A percentile compares a stretch with the other conserved stretches of the same genome.
Evolutionary conservation across 257 asterid species (phyloP).

Genomic region (Marsdenia floribunda): DNA sequence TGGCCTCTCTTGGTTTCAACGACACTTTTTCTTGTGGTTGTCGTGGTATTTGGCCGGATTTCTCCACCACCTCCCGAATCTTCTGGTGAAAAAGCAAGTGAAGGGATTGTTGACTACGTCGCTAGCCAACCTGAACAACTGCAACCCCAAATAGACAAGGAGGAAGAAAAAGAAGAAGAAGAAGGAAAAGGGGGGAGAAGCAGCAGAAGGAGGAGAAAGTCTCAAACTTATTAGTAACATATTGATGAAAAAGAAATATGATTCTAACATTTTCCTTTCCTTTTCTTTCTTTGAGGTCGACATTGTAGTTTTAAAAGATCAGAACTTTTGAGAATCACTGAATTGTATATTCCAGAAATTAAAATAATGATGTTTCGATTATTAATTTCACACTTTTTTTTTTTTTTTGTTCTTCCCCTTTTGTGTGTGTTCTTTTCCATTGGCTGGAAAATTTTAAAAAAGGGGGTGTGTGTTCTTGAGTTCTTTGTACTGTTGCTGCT

Average conservation of each 20-base stretch:
- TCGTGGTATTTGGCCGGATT: slow-evolving; percentile 49
- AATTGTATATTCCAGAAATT: slow-evolving; percentile 20
- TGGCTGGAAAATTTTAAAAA: too few species aligned
- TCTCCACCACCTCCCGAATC: slow-evolving; percentile 42
- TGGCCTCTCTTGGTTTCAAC: slow-evolving; percentile 74
- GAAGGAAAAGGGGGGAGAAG: slow-evolving; percentile 7
- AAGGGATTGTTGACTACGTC: slow-evolving; percentile 52
- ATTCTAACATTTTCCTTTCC: slow-evolving; percentile 7
- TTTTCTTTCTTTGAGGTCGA: background rate
- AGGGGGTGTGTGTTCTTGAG: too few species aligned
- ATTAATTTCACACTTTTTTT: background rate
- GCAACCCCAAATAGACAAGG: slow-evolving; percentile 10
- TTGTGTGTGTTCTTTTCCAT: too few species aligned
- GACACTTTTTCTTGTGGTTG: slow-evolving; percentile 50
- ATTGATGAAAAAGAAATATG: background rate
- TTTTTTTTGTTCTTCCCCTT: too few species aligned
- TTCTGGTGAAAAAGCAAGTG: slow-evolving; percentile 48
- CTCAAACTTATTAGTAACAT: background rate
- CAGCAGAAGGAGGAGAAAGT: slow-evolving; percentile 11
- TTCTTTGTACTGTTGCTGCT: too few species aligned
- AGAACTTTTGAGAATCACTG: slow-evolving; percentile 6
- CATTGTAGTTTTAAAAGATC: slow-evolving; percentile 12
- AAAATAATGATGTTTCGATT: slow-evolving; percentile 7
- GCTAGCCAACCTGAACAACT: slow-evolving; percentile 47
- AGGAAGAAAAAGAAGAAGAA: slow-evolving; percentile 6